Evolutionary conservation across 1,284 basidiomycete species (phyloP), one percentile per base, ranked within the genome.

Genomic region (Rugosomyces carneus): DNA sequence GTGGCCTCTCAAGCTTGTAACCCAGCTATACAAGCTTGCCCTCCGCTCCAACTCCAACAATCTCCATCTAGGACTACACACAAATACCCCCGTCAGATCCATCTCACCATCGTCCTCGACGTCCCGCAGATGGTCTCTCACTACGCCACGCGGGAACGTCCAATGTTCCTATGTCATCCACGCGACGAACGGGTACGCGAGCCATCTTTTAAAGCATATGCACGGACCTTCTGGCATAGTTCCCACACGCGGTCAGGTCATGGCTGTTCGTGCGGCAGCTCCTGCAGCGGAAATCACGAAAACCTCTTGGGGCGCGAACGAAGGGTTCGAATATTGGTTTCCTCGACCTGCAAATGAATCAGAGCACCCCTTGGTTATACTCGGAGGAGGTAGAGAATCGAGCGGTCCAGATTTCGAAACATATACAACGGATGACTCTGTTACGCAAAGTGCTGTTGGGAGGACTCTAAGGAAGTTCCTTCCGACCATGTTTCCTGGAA

Each of bases 151-250:
- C 23, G 86, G 88, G 2, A 39, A 58, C 0, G 58, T 88, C 24
- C 29, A 60, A 1, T 82, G 84, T 52, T 63, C 71, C 9, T 76
- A 77, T 48, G 70, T 93, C 32, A 62, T 93, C 1, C 88, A 93
- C 56, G 87, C 88, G 0, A 91, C 87, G 3, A 92, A 93, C 54
- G 89, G 66, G 0, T 89, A 92, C 48, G 77, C 80, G 0, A 76
- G 79, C 0, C 73, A 86, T 56, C 75, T 75, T 20, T 70, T 90
- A 8, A 80, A 82, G 0, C 73, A 79, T 45, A 58, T 85, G 27
- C 58, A 70, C 1, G 80, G 80, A 0, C 67, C 71, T 2, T 45
- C 54, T 0, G 75, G 75, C 0, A 81, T 92, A 49, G 67, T 85
- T 0, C 89, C 89, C 0, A 79, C 79, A 0, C 81, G 89, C 7